Conservation (phyloP, 495 filamentous ascomycete species). For the Sordaria brevicollis region DNA sequence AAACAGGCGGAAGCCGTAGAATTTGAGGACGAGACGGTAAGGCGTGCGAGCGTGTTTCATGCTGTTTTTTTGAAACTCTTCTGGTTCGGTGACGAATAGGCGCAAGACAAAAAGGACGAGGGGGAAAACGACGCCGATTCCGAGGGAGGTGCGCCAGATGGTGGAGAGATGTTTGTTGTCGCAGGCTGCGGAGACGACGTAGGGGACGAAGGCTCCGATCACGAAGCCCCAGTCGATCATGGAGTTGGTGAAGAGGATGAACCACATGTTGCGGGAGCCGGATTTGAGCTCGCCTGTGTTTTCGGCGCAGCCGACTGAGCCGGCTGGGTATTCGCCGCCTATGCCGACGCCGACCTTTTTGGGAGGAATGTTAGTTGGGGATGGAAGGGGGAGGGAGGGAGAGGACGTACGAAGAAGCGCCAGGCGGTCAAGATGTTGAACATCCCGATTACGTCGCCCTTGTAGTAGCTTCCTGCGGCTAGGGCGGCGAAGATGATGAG, state of each 20-base stretch:
- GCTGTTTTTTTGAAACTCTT: slow-evolving; percentile 58
- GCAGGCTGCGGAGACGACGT: slow-evolving; percentile 58
- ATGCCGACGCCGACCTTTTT: slow-evolving; percentile 42
- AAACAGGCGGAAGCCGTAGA: slow-evolving; percentile 52
- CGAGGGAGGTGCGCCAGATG: slow-evolving; percentile 68
- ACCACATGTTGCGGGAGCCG: slow-evolving; percentile 81
- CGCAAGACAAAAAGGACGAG: slow-evolving; percentile 64
- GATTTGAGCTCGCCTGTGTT: slow-evolving; percentile 68
- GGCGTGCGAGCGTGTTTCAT: slow-evolving; percentile 46
- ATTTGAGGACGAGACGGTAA: slow-evolving; percentile 41
- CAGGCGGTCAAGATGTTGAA: slow-evolving; percentile 77
- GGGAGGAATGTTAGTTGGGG: slow-evolving; percentile 1
- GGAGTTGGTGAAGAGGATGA: slow-evolving; percentile 86
- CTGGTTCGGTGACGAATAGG: slow-evolving; percentile 68
- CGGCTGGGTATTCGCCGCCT: slow-evolving; percentile 80
- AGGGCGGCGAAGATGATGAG: slow-evolving; percentile 80
- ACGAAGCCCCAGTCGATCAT: slow-evolving; percentile 80
- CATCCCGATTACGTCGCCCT: slow-evolving; percentile 54
- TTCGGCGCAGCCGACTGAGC: slow-evolving; percentile 75
- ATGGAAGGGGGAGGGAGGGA: slow-evolving; percentile 38
- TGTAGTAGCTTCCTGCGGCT: slow-evolving; percentile 62
- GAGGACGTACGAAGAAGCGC: slow-evolving; percentile 64
- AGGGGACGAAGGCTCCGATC: slow-evolving; percentile 60
- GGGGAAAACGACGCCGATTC: slow-evolving; percentile 72
- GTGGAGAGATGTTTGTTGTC: slow-evolving; percentile 58